phyloP scores from a whole-genome alignment of 2,329 filamentous ascomycete genomes.

The Dactylellina sp. region DNA sequence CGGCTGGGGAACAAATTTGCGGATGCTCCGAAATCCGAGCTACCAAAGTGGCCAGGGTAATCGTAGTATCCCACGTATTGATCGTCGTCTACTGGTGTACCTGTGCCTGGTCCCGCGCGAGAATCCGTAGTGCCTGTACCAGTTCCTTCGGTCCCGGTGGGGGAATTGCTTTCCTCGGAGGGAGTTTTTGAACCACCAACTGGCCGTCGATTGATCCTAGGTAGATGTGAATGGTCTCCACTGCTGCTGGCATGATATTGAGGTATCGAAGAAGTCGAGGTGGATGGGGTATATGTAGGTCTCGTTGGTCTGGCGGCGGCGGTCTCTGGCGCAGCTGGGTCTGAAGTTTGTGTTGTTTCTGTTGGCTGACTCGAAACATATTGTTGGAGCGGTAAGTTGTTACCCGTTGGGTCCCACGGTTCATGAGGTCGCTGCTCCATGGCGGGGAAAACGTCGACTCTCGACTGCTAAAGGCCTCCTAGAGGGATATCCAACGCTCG shows the following conservation, averaged over 20 bases:
- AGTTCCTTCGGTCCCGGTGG: conserved; percentile 44
- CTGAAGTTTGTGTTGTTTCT: conserved; percentile 48
- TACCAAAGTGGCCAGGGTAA: conserved; percentile 41
- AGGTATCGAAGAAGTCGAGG: conserved; percentile 51
- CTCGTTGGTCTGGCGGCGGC: conserved; percentile 32
- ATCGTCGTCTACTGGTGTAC: conserved; percentile 49
- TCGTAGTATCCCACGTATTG: conserved; percentile 55
- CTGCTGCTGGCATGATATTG: conserved; percentile 50
- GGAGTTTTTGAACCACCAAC: conserved; percentile 47
- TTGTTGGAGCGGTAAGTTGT: conserved; percentile 41
- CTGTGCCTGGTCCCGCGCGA: conserved; percentile 24
- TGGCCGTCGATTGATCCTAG: conserved; percentile 47
- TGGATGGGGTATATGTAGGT: conserved; percentile 57
- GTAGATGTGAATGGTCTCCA: conserved; percentile 51
- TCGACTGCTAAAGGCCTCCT: no score
- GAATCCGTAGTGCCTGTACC: conserved; percentile 52
- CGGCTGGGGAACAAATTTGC: conserved; percentile 42
- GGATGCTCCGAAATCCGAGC: conserved; percentile 33
- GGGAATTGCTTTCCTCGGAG: conserved; percentile 53
- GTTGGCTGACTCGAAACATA: conserved; percentile 57
- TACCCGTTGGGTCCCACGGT: conserved; percentile 54
- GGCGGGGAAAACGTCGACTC: not conserved
- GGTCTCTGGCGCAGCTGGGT: conserved; percentile 35
- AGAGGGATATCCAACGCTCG: conserved; percentile 2
- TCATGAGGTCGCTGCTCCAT: conserved; percentile 49